Evolutionary conservation across 345 rosid species (phyloP).

Genomic region (Lagerstroemia speciosa): DNA sequence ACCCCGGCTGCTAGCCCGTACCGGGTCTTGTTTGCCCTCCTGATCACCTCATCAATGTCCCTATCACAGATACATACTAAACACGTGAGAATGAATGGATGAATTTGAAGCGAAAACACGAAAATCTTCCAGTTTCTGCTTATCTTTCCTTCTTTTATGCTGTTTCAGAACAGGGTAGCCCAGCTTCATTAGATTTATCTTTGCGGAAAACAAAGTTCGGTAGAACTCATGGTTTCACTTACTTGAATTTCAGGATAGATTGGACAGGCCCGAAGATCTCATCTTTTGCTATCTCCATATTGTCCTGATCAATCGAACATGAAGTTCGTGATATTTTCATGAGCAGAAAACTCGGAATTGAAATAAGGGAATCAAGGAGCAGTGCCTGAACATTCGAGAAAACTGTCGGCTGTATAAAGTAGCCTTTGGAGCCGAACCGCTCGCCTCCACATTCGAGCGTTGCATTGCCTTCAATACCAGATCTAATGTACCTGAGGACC

Average conservation of each 20-base stretch:
- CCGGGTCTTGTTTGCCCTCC: slow-evolving; percentile 52
- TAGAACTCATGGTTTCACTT: slow-evolving; percentile 10
- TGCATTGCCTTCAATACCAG: slow-evolving; percentile 70
- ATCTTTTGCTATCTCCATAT: slow-evolving; percentile 85
- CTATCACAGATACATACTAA: slow-evolving; percentile 21
- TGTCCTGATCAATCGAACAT: slow-evolving; percentile 35
- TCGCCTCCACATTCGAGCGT: slow-evolving; percentile 91
- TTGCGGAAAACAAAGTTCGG: too few species aligned
- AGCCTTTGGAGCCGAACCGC: slow-evolving; percentile 66
- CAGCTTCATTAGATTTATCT: too few species aligned
- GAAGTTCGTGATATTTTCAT: neutral
- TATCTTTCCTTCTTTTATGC: too few species aligned
- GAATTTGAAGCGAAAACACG: neutral
- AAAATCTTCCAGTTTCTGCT: neutral
- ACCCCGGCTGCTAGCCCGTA: slow-evolving; percentile 93
- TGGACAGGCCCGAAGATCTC: slow-evolving; percentile 99
- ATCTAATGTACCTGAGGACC: slow-evolving; percentile 63
- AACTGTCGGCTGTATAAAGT: slow-evolving; percentile 88
- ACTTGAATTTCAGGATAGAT: slow-evolving; percentile 90
- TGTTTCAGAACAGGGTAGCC: too few species aligned
- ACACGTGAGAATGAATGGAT: neutral
- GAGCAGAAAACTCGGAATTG: neutral
- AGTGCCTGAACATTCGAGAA: slow-evolving; percentile 80
- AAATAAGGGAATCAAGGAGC: neutral
- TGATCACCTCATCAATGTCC: slow-evolving; percentile 61